A percentile compares a stretch with the other conserved stretches of the same genome.
phyloP scores from a whole-genome alignment of 371 early-diverging fungal genomes.

The Modicella reniformis region DNA sequence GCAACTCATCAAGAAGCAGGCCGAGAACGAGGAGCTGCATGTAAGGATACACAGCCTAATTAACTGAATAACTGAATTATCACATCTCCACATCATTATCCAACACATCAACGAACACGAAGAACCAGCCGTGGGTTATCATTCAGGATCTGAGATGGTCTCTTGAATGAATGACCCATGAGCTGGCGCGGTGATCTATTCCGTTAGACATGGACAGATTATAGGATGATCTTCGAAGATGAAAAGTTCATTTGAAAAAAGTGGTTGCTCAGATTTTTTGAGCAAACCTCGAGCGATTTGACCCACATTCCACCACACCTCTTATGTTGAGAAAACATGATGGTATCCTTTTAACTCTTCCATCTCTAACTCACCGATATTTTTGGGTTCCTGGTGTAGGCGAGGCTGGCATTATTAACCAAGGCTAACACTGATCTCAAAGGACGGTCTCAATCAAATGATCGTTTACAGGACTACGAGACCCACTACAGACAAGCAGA shows the following conservation, averaged over 20 bases:
- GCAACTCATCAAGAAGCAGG: constrained; percentile 27
- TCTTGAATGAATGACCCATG: not conserved
- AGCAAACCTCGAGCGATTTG: constrained; percentile 51
- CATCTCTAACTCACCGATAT: not conserved
- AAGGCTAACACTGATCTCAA: constrained; percentile 32
- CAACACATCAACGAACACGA: constrained; percentile 21
- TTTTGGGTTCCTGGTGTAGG: constrained; percentile 5
- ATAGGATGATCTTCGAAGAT: constrained; percentile 54
- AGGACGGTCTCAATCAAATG: constrained; percentile 19
- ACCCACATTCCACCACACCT: constrained; percentile 30
- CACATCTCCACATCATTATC: no score
- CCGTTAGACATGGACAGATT: constrained; percentile 49
- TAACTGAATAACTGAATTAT: not conserved
- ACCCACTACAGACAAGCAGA: constrained; percentile 38
- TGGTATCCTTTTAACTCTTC: not conserved
- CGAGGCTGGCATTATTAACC: constrained; percentile 17
- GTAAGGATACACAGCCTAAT: constrained; percentile 6
- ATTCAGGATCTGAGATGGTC: not conserved
- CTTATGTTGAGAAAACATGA: not conserved
- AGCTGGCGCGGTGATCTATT: constrained; percentile 44
- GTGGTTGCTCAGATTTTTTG: constrained; percentile 52
- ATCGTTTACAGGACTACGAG: constrained; percentile 30
- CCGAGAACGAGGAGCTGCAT: constrained; percentile 44
- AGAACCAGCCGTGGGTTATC: constrained; percentile 23
- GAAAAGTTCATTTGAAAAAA: constrained; percentile 51